A percentile compares a stretch with the other conserved stretches of the same genome.
phyloP scores from a whole-genome alignment of 2,329 filamentous ascomycete species.

The Aspergillus novoparasiticus region DNA sequence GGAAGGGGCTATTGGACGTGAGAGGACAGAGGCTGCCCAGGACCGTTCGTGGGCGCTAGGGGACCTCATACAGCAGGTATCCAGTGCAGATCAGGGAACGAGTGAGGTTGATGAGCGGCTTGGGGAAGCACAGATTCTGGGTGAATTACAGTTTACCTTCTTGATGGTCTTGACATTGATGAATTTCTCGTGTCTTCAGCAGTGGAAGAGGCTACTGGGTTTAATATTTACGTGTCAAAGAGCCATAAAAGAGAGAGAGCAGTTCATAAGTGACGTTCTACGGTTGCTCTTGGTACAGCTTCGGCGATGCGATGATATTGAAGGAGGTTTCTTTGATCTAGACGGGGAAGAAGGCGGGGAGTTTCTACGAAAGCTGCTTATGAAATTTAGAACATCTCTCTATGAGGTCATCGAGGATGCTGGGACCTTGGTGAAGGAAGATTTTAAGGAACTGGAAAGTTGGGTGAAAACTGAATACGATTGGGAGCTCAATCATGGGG shows the following conservation, averaged over 20 bases:
- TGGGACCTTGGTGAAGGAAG: slow-evolving; percentile 50
- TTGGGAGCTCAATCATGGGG: slow-evolving; percentile 59
- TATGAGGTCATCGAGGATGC: slow-evolving; percentile 46
- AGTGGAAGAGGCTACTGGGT: slow-evolving; percentile 63
- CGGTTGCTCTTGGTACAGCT: slow-evolving; percentile 56
- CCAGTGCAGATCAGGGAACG: not conserved
- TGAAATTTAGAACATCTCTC: slow-evolving; percentile 54
- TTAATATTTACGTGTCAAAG: slow-evolving; percentile 59
- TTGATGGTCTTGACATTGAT: slow-evolving; percentile 65
- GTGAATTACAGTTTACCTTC: slow-evolving; percentile 65
- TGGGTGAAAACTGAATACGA: slow-evolving; percentile 58
- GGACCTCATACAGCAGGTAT: slow-evolving; percentile 50
- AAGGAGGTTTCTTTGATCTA: slow-evolving; percentile 64
- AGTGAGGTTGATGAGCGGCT: slow-evolving; percentile 31
- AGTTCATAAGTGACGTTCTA: slow-evolving; percentile 57
- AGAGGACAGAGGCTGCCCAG: slow-evolving; percentile 63
- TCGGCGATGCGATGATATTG: slow-evolving; percentile 59
- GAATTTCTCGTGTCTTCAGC: slow-evolving; percentile 67
- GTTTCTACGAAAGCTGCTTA: slow-evolving; percentile 56
- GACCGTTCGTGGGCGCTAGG: slow-evolving; percentile 65
- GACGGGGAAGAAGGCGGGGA: slow-evolving; percentile 53
- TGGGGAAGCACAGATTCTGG: slow-evolving; percentile 50
- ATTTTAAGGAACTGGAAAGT: slow-evolving; percentile 58
- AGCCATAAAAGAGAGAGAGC: slow-evolving; percentile 52
- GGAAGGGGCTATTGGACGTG: slow-evolving; percentile 61